Base-by-base conservation (phyloP, 2,329 filamentous ascomycete genomes). In the Cryphonectria nitschkei region DNA sequence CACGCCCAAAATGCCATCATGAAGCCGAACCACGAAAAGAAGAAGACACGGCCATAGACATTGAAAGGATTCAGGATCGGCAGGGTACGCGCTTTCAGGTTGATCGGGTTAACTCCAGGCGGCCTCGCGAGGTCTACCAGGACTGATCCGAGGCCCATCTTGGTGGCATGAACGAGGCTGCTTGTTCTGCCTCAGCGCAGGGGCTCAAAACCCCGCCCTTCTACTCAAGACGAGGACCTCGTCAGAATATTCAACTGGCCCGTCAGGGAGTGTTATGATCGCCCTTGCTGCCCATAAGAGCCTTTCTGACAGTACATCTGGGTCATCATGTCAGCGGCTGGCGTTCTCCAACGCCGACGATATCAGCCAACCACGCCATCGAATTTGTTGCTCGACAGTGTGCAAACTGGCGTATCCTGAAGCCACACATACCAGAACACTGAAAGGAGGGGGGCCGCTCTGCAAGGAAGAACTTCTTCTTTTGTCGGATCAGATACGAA, bases 1-100 rank as follows among this genome's bases (percentile, higher is more conserved):
- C 92, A 97, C 14, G 93, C 94, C 87, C 93, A 93, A 81, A 97
- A 97, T 9, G 93, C 92, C 68, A 95, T 88, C 87, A 96, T 90
- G 81, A 96, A 96, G 2, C 93, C 93, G 64, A 94, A 86, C 90
- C 93, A 96, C 1, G 92, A 92, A 82, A 97, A 97, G 84, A 95
- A 94, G 81, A 97, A 97, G 0, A 96, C 94, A 8, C 94, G 88
- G 52, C 94, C 94, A 83, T 97, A 94, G 75, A 90, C 83, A 79
- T 97, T 87, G 76, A 95, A 78, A 0, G 91, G 88, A 79, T 97
- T 97, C 73, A 97, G 83, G 32, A 93, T 79, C 0, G 94, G 94
- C 63, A 97, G 88, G 0, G 92, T 92, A 72, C 87, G 89, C 68
- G 94, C 94, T 80, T 97, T 97, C 71, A 87, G 86, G 83, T 92